A percentile compares a stretch with the other conserved stretches of the same genome.
phyloP scores from a whole-genome alignment of 345 rosid species.

The Populus davidiana region DNA sequence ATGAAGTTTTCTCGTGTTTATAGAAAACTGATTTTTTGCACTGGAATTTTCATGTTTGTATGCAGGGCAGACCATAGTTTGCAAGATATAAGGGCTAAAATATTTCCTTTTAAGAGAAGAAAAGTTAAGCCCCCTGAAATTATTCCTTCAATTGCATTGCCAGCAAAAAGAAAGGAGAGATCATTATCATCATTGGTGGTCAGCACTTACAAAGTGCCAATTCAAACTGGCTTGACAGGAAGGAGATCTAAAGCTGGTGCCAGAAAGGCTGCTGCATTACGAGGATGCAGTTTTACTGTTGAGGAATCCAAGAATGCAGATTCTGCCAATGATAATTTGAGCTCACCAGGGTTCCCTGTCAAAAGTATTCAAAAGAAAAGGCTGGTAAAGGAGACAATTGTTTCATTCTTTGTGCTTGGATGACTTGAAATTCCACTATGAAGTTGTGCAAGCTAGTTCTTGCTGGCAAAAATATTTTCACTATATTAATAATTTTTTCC shows the following conservation, averaged over 20 bases:
- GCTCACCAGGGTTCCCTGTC: constrained; percentile 66
- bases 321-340: constrained; percentile 43
- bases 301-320: constrained; percentile 57
- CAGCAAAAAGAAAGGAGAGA: constrained; percentile 89
- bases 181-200: constrained; percentile 92
- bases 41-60: constrained; percentile 4
- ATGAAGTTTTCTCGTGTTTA: background rate
- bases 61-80: constrained; percentile 78
- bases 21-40: background rate
- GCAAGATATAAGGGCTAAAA: constrained; percentile 84
- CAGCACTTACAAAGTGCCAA: constrained; percentile 66
- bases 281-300: constrained; percentile 42
- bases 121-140: constrained; percentile 63
- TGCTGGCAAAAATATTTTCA: background rate
- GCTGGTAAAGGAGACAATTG: constrained; percentile 52
- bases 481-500: constrained; percentile 6
- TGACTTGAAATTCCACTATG: constrained; percentile 1
- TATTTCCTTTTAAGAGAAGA: constrained; percentile 74
- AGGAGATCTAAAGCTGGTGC: constrained; percentile 61
- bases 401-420: constrained; percentile 6
- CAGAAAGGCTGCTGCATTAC: constrained; percentile 50
- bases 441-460: background rate
- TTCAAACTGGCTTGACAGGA: constrained; percentile 61
- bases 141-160: constrained; percentile 52
- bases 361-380: constrained; percentile 51